Evolutionary conservation across 495 filamentous ascomycete genomes (phyloP).

Genomic region (Pyronema omphalodes): DNA sequence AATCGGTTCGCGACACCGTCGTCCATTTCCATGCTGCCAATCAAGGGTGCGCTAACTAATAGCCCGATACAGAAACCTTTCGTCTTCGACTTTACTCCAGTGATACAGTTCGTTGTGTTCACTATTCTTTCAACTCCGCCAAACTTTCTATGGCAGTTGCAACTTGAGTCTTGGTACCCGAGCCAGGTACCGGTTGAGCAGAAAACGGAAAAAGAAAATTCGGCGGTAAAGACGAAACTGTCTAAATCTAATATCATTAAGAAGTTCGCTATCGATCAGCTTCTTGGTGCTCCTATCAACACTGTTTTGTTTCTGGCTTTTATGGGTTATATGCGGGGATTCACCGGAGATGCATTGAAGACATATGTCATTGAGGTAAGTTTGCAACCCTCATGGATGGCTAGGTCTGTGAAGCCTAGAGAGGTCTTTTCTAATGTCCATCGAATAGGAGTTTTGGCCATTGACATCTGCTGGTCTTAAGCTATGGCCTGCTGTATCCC

Average conservation of each 20-base stretch:
- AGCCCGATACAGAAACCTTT: constrained; percentile 29
- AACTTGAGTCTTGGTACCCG: constrained; percentile 16
- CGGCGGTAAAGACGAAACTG: constrained; percentile 32
- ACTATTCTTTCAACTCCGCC: constrained; percentile 57
- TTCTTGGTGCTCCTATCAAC: constrained; percentile 55
- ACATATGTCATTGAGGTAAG: constrained; percentile 14
- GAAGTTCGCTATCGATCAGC: constrained; percentile 76
- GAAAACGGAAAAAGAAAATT: constrained; percentile 2
- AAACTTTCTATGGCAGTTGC: constrained; percentile 69
- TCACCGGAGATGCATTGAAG: constrained; percentile 5
- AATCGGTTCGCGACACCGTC: background rate
- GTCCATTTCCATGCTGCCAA: background rate
- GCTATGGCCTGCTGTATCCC: constrained; percentile 67
- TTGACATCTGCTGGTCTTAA: constrained; percentile 58
- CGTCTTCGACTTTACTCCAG: constrained; percentile 38
- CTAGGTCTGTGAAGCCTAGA: constrained; percentile 12
- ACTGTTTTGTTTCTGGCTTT: constrained; percentile 46
- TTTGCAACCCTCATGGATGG: constrained; percentile 3
- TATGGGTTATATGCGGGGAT: constrained; percentile 17
- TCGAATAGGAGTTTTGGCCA: constrained; percentile 41
- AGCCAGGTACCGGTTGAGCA: constrained; percentile 25
- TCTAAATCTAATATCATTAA: constrained; percentile 52
- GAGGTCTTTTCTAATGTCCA: background rate
- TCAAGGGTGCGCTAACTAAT: constrained; percentile 6
- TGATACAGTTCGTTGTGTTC: constrained; percentile 67